Evolutionary conservation across 148 eudicot species (phyloP).

Genomic region (Fallopia convolvulus): DNA sequence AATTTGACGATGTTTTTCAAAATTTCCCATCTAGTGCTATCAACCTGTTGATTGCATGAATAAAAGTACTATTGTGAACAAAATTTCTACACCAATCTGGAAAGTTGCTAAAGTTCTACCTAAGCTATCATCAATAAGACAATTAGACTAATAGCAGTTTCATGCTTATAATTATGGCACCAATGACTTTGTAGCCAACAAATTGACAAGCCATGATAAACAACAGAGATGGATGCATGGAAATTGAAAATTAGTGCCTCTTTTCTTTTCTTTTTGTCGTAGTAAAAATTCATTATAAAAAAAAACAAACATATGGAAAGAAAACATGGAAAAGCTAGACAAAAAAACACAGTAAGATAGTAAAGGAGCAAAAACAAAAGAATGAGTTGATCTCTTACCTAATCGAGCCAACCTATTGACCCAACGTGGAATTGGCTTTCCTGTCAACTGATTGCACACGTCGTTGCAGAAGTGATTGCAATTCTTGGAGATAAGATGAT

Average conservation of each 20-base stretch:
- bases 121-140: background rate
- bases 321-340: background rate
- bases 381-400: slow-evolving; percentile 20
- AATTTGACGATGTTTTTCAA: background rate
- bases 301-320: background rate
- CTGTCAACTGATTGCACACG: slow-evolving; percentile 44
- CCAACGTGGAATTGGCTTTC: slow-evolving; percentile 72
- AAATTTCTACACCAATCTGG: background rate
- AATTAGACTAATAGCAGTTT: background rate
- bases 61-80: background rate
- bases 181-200: background rate
- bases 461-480: slow-evolving; percentile 85
- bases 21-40: slow-evolving; percentile 5
- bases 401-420: slow-evolving; percentile 51
- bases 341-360: background rate
- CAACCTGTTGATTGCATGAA: background rate
- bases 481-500: slow-evolving; percentile 66
- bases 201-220: background rate
- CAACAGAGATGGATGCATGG: background rate
- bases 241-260: background rate
- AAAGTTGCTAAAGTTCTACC: background rate
- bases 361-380: background rate
- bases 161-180: background rate
- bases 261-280: background rate
- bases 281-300: background rate